Conservation (phyloP, 2,329 filamentous ascomycete genomes). For the Neonectria punicea region DNA sequence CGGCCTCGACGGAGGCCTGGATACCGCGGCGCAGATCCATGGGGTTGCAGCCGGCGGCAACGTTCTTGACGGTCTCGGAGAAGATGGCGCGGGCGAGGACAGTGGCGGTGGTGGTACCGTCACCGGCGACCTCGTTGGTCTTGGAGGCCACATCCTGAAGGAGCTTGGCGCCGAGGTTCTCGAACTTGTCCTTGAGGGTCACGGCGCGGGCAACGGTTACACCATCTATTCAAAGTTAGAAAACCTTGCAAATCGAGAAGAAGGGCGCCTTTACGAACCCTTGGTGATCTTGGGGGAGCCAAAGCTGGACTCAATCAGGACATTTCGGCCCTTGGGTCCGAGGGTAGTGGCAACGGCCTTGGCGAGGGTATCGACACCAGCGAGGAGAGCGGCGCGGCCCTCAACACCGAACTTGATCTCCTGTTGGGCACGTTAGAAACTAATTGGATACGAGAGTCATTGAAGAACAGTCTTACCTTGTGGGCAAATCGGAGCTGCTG, state of each 20-base stretch:
- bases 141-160: constrained; percentile 98
- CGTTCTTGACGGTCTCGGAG: constrained; percentile 99
- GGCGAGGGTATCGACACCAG: constrained; percentile 95
- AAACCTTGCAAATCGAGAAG: neutral
- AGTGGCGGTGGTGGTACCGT: constrained; percentile 97
- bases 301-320: constrained; percentile 97
- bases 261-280: constrained; percentile 66
- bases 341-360: constrained; percentile 96
- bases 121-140: constrained; percentile 98
- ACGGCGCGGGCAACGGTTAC: constrained; percentile 92
- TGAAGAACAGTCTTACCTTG: constrained; percentile 73
- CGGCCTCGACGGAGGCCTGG: constrained; percentile 93
- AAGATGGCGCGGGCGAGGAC: constrained; percentile 98
- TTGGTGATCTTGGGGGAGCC: constrained; percentile 99
- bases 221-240: constrained; percentile 69
- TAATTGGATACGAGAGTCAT: constrained; percentile 19
- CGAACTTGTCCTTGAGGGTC: constrained; percentile 97
- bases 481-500: constrained; percentile 97
- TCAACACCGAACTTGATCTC: constrained; percentile 99
- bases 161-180: constrained; percentile 97
- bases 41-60: constrained; percentile 98
- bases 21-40: constrained; percentile 99
- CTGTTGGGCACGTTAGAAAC: constrained; percentile 59
- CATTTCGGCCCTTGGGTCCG: constrained; percentile 97
- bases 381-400: constrained; percentile 85